These are phyloP conservation scores for Suhomyces faveliae DNA, from an alignment of 805 yeast genomes.

Conservation along the genomic window DNA sequence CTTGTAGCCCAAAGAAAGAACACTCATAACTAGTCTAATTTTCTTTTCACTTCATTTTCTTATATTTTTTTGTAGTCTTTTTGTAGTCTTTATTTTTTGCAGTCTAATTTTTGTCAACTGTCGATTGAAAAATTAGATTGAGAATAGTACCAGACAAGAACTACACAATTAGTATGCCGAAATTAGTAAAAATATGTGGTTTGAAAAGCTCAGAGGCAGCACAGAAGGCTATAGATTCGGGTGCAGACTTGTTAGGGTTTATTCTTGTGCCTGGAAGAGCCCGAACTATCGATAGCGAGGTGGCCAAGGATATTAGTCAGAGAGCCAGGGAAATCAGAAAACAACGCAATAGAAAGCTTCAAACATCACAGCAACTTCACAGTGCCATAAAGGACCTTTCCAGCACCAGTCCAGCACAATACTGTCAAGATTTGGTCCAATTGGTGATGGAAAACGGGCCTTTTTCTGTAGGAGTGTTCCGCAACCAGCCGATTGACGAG, in stretches of 20 bases:
- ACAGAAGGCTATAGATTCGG: conserved; percentile 58
- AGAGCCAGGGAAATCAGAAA: conserved; percentile 26
- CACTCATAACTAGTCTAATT: no score
- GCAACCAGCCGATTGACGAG: conserved; percentile 72
- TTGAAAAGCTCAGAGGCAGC: conserved; percentile 69
- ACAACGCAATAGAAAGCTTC: conserved; percentile 15
- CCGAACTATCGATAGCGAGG: conserved; percentile 54
- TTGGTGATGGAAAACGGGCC: conserved; percentile 52
- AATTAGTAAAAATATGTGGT: conserved; percentile 77
- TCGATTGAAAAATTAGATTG: background rate
- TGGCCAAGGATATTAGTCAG: conserved; percentile 27
- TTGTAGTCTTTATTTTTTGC: background rate
- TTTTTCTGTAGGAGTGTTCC: conserved; percentile 82
- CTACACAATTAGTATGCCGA: background rate
- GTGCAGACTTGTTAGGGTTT: conserved; percentile 79
- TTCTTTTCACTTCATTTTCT: no score
- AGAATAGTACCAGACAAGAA: background rate
- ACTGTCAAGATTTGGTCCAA: conserved; percentile 28
- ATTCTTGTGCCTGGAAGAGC: conserved; percentile 82
- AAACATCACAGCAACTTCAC: conserved; percentile 19
- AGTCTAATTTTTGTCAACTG: background rate
- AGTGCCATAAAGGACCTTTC: conserved; percentile 12
- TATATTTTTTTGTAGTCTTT: no score
- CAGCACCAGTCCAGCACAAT: conserved; percentile 19
- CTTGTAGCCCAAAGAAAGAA: no score